Percentiles rank a stretch among this genome's conserved stretches.
Conservation (phyloP, 306 rosid species). For the Trifolium dubium region DNA sequence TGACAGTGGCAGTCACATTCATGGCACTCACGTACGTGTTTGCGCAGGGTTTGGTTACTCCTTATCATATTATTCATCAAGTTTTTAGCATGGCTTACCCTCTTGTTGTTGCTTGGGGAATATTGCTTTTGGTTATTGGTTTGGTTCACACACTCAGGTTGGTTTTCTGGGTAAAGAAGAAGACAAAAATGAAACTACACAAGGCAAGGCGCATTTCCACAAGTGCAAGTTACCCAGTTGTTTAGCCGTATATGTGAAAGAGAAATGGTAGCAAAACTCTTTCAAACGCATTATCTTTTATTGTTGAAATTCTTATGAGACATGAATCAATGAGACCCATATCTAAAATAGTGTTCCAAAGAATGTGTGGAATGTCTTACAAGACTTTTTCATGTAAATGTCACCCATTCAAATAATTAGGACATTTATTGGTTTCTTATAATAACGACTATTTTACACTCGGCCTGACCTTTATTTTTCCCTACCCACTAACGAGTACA, state of each 20-base stretch:
- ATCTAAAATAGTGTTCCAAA: neutral
- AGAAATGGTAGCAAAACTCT: neutral
- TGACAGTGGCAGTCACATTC: conserved; percentile 31
- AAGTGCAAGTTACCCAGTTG: neutral
- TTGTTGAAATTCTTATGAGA: too few relatives aligned
- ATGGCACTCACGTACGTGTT: neutral
- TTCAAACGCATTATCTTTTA: neutral
- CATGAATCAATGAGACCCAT: neutral
- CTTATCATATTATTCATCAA: neutral
- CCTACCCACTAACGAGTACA: neutral
- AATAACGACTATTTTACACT: neutral
- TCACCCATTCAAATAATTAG: neutral
- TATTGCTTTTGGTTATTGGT: neutral
- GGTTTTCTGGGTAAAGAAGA: conserved; percentile 8
- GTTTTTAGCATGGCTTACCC: neutral
- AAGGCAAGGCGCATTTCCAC: neutral
- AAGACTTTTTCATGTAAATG: neutral
- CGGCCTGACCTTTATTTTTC: neutral
- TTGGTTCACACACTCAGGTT: conserved; percentile 17
- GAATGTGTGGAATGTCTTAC: too few relatives aligned
- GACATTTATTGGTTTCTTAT: neutral
- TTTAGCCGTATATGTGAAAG: neutral
- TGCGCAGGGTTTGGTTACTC: conserved; percentile 22
- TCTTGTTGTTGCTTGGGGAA: neutral
- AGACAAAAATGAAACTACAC: neutral